A percentile compares a stretch with the other conserved stretches of the same genome.
Evolutionary conservation across 306 rosid genomes (phyloP).

Genomic region (Hippophae gyantsensis): DNA sequence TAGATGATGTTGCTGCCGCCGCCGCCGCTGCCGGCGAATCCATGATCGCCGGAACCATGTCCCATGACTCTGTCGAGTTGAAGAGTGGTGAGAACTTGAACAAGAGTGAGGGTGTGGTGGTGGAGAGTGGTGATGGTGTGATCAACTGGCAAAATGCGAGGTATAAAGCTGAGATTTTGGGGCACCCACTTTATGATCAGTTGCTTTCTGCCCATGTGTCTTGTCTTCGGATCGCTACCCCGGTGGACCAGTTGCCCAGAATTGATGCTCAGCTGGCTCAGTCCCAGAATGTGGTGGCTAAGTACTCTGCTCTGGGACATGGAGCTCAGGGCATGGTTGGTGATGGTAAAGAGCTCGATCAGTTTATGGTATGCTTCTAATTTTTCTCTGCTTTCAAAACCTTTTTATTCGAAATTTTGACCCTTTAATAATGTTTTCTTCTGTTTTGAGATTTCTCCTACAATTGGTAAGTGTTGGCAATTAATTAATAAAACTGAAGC

Average conservation of each 20-base stretch:
- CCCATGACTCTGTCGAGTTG: conserved; percentile 41
- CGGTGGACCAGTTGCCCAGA: conserved; percentile 80
- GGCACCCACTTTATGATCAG: conserved; percentile 91
- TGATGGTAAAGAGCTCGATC: conserved; percentile 70
- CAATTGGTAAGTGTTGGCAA: background rate
- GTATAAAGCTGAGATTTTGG: conserved; percentile 53
- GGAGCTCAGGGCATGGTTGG: conserved; percentile 12
- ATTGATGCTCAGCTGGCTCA: conserved; percentile 75
- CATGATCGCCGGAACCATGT: conserved; percentile 42
- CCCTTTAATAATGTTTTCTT: too few relatives aligned
- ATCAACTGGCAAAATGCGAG: conserved; percentile 15
- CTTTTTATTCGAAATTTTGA: background rate
- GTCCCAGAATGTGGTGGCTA: conserved; percentile 56
- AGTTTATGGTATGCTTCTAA: conserved; percentile 46
- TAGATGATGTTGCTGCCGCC: conserved; percentile 27
- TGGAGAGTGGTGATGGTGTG: conserved; percentile 10
- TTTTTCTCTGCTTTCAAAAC: background rate
- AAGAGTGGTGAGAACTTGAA: conserved; percentile 15
- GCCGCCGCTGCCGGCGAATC: conserved; percentile 38
- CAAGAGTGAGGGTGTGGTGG: conserved; percentile 9
- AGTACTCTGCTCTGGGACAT: conserved; percentile 39
- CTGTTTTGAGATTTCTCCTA: background rate
- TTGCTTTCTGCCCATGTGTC: conserved; percentile 77
- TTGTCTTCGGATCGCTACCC: conserved; percentile 83
- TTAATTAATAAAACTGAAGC: too few relatives aligned